Percentiles rank a stretch among this genome's conserved stretches.
These are phyloP conservation scores for Osmanthus fragrans DNA, from an alignment of 257 asterid species.

Conservation along the genomic window DNA sequence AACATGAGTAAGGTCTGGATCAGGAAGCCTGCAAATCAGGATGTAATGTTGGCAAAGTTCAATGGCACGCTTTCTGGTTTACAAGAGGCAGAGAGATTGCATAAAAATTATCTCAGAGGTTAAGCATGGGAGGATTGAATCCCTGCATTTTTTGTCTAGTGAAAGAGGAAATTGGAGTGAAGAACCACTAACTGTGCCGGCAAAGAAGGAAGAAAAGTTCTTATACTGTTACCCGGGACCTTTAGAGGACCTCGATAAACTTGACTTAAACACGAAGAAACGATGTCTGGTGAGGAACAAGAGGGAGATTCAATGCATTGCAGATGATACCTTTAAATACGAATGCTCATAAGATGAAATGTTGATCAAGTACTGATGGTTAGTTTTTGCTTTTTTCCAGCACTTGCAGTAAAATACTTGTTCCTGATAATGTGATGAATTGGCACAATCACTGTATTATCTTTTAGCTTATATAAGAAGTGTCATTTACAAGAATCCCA, in stretches of 20 bases:
- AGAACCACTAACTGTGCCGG: slow-evolving; percentile 20
- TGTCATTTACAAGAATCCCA: too few relatives aligned
- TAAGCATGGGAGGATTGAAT: slow-evolving; percentile 49
- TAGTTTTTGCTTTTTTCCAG: not conserved
- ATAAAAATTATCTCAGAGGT: slow-evolving; percentile 34
- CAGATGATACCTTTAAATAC: slow-evolving; percentile 20
- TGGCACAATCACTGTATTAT: too few relatives aligned
- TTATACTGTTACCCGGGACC: slow-evolving; percentile 58
- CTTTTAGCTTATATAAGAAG: too few relatives aligned
- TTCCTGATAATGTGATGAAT: not conserved
- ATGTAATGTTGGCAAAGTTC: slow-evolving; percentile 61
- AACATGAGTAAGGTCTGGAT: slow-evolving; percentile 53
- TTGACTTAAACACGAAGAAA: slow-evolving; percentile 58
- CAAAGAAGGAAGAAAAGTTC: slow-evolving; percentile 29
- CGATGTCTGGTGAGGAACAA: slow-evolving; percentile 58
- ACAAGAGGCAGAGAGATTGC: slow-evolving; percentile 61
- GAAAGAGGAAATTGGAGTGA: slow-evolving; percentile 18
- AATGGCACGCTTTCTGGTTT: slow-evolving; percentile 63
- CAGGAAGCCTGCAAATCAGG: slow-evolving; percentile 62
- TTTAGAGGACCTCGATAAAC: slow-evolving; percentile 67
- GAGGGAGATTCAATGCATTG: slow-evolving; percentile 53
- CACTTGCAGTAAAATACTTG: not conserved
- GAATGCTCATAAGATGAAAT: not conserved
- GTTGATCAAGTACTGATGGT: not conserved
- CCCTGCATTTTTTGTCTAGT: slow-evolving; percentile 27